Evolutionary conservation across 169 alveolate genomes (phyloP).

Genomic region (Eimeria necatrix): DNA sequence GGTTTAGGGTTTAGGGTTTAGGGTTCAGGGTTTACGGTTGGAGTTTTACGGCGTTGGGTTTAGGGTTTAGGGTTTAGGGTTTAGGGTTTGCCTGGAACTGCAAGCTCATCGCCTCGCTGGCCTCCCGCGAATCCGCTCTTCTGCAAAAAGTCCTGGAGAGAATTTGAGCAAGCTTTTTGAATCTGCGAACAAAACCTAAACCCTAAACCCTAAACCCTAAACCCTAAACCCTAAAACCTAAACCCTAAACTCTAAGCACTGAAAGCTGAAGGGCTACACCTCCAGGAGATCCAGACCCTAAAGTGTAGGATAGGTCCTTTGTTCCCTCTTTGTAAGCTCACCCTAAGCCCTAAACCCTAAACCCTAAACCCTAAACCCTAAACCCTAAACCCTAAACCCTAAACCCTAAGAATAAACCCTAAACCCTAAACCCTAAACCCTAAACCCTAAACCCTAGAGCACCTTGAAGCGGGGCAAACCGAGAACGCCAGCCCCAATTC

Average conservation of each 20-base stretch:
- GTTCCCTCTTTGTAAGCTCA: too few relatives aligned
- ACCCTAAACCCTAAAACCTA: background rate
- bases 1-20: too few relatives aligned
- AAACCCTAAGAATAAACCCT: too few relatives aligned
- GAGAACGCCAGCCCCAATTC: too few relatives aligned
- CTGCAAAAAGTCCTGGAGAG: conserved; percentile 80
- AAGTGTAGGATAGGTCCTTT: too few relatives aligned
- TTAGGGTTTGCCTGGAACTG: background rate
- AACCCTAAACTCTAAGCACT: background rate
- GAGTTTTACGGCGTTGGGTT: background rate
- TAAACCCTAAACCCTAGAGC: too few relatives aligned
- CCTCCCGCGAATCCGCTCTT: conserved; percentile 81
- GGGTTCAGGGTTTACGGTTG: background rate
- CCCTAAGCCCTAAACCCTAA: too few relatives aligned
- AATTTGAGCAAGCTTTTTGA: conserved; percentile 36
- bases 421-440: too few relatives aligned
- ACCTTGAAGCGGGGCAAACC: too few relatives aligned
- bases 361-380: background rate
- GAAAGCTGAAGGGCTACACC: too few relatives aligned
- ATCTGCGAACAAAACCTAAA: background rate
- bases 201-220: conserved; percentile 10
- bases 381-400: background rate
- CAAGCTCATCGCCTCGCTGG: conserved; percentile 3
- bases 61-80: conserved; percentile 3
- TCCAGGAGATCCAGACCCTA: too few relatives aligned